Base-by-base conservation (phyloP, 768 basidiomycete genomes). In the Harrya chromipes region DNA sequence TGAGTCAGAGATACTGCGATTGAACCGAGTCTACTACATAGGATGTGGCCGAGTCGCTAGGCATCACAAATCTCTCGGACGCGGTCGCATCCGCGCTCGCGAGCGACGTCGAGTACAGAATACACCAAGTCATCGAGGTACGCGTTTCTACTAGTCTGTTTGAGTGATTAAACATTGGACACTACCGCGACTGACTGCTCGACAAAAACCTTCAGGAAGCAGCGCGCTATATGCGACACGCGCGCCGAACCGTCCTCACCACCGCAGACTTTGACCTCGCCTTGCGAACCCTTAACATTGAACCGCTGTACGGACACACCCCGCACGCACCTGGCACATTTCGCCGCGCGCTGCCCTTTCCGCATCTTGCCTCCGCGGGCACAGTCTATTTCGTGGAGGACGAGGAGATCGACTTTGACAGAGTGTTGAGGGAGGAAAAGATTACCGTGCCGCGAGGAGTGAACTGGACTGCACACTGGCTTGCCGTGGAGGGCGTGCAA, bases 401-500 rank as follows among this genome's bases (percentile, higher is more conserved):
- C 64, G 94, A 97, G 58, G 97, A 98, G 69, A 87, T 99, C 41
- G 97, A 98, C 70, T 93, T 99, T 60, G 90, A 94, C 63, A 90
- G 85, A 46, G 84, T 94, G 10, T 70, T 97, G 36, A 81, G 89
- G 47, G 89, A 91, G 60, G 90, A 92, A 66, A 87, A 93, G 67
- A 84, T 93, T 31, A 74, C 79, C 2, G 70, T 94, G 8, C 90
- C 92, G 0, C 84, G 86, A 58, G 86, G 85, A 36, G 84, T 90
- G 47, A 83, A 77, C 57, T 94, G 90, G 86, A 87, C 85, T 0
- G 94, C 97, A 2, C 97, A 99, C 65, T 99, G 97, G 97, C 78
- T 99, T 27, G 94, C 94, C 1, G 93, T 99, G 34, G 97, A 99
- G 60, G 97, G 97, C 21, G 89, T 99, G 12, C 97, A 98, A 62